These are phyloP conservation scores for Colletotrichum simmondsii DNA, from an alignment of 2,329 filamentous ascomycete genomes.

Conservation along the genomic window DNA sequence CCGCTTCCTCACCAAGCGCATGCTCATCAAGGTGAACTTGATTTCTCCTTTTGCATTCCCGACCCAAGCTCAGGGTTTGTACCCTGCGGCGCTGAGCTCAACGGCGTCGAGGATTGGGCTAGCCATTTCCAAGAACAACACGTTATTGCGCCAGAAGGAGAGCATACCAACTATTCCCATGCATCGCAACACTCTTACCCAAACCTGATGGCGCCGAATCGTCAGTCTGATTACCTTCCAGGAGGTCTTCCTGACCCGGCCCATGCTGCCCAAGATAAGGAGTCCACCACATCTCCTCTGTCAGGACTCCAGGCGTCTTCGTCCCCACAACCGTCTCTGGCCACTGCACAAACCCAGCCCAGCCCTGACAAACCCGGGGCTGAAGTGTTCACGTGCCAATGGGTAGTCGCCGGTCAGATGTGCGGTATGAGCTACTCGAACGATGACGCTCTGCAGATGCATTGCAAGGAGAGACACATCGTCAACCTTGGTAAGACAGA, in stretches of 20 bases:
- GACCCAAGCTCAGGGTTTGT: not conserved
- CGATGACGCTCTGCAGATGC: constrained; percentile 63
- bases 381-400: constrained; percentile 45
- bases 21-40: constrained; percentile 24
- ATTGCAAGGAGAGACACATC: constrained; percentile 64
- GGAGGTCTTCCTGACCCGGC: not conserved
- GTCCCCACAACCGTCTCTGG: constrained; percentile 1
- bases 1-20: constrained; percentile 35
- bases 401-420: constrained; percentile 41
- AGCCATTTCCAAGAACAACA: constrained; percentile 14
- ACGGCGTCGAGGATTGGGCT: not conserved
- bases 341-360: not conserved
- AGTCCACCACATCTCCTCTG: not conserved
- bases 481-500: constrained; percentile 48
- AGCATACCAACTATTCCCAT: not conserved
- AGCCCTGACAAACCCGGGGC: not conserved
- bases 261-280: not conserved
- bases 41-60: not conserved
- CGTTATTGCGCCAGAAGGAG: not conserved
- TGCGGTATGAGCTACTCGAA: constrained; percentile 52
- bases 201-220: constrained; percentile 2
- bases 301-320: not conserved
- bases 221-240: not conserved
- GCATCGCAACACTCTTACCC: not conserved
- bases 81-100: not conserved